Evolutionary conservation across 495 filamentous ascomycete genomes (phyloP).

Genomic region (Oidiodendron maius): DNA sequence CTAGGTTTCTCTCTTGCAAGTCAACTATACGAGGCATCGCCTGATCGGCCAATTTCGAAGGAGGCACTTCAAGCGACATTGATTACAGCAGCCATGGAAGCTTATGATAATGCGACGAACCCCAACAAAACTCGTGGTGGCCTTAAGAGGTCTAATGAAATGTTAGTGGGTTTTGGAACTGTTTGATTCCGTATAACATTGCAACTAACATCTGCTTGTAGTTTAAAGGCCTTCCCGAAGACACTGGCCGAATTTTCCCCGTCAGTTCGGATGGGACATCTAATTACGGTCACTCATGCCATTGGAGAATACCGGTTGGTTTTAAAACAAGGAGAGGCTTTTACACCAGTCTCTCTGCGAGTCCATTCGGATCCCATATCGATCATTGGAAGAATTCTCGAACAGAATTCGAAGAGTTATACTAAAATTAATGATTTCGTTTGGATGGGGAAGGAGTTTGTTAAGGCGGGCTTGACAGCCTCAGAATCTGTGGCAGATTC

Average conservation of each 20-base stretch:
- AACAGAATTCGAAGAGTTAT: constrained; percentile 82
- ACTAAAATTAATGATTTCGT: constrained; percentile 81
- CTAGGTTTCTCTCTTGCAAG: constrained; percentile 62
- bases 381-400: constrained; percentile 76
- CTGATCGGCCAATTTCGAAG: constrained; percentile 42
- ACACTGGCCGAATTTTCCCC: constrained; percentile 52
- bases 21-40: constrained; percentile 59
- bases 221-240: constrained; percentile 62
- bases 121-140: constrained; percentile 78
- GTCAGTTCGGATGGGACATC: constrained; percentile 53
- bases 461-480: constrained; percentile 58
- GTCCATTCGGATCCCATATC: constrained; percentile 80
- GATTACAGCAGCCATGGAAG: constrained; percentile 59
- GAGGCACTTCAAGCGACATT: constrained; percentile 58
- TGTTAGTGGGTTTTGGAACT: constrained; percentile 45
- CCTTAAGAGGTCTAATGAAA: constrained; percentile 77
- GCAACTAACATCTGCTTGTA: constrained; percentile 20
- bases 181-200: constrained; percentile 8
- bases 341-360: constrained; percentile 84
- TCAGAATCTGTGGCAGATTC: constrained; percentile 16
- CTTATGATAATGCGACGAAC: constrained; percentile 88
- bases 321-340: constrained; percentile 85
- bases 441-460: constrained; percentile 69
- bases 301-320: constrained; percentile 85
- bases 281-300: constrained; percentile 80